Evolutionary conservation across 495 filamentous ascomycete species (phyloP), one percentile per base, ranked within the genome.

Genomic region (Penicillium crystallinum): DNA sequence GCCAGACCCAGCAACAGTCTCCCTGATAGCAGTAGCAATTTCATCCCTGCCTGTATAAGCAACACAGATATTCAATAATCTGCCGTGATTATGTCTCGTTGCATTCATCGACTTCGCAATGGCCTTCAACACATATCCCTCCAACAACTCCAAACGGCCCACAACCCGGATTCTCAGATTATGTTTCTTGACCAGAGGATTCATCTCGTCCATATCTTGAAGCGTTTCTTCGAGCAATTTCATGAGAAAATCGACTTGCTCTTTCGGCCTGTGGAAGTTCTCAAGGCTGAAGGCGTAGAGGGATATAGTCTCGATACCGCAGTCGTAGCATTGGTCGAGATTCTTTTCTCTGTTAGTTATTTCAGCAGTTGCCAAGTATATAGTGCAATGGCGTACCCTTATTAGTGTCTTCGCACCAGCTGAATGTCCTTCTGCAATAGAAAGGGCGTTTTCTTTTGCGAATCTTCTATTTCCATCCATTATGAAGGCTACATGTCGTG

Each of bases 231-330:
- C n/a, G n/a, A n/a, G 31, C n/a, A 34, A 4, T 14, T 10, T 4
- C 31, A 34, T 34, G n/a, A 34, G 11, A 3, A 14, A 14, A 2
- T 34, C 36, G 4, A 41, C 7, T 18, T 53, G 33, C 6, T 33
- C 43, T 33, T 18, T 21, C 22, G 54, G 49, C 9, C 49, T 49
- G 10, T 53, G 40, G 40, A 57, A 57, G 21, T 57, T 57, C 21
- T 52, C 49, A 22, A 57, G 14, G 27, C 49, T 57, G 22, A 53
- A 57, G 15, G 54, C 42, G 31, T 53, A 57, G 0, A 57, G 22
- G 3, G 54, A 53, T 6, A 53, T 35, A 15, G 8, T 18, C 35
- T 48, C 3, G 2, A 57, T 30, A n/a, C 49, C 54, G 6, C 12
- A 18, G 4, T 8, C 0, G n/a, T 47, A 53, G 34, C 49, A 55